These are phyloP conservation scores for Trypanosoma conorhini DNA, from an alignment of 208 protist genomes.

Conservation along the genomic window DNA sequence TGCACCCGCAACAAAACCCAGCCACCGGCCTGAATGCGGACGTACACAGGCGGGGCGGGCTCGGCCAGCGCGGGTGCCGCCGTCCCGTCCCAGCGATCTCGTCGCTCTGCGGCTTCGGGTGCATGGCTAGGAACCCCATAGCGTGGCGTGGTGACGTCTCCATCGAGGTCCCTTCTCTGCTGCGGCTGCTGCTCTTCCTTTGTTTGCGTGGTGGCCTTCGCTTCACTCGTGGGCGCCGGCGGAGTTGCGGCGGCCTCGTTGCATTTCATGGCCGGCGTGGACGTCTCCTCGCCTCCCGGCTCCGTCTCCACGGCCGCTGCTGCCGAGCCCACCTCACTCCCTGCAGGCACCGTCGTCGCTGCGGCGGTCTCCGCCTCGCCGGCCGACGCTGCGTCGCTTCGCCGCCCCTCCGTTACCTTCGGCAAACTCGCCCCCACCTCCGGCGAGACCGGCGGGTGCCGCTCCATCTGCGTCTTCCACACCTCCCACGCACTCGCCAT, in stretches of 20 bases:
- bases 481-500: slow-evolving; percentile 26
- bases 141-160: background rate
- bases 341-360: background rate
- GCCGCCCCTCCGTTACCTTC: slow-evolving; percentile 8
- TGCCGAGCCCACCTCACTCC: background rate
- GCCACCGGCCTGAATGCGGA: slow-evolving; percentile 15
- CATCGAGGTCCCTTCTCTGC: background rate
- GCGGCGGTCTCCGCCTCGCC: background rate
- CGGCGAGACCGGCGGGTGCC: slow-evolving; percentile 30
- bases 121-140: background rate
- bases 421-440: slow-evolving; percentile 22
- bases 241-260: too few relatives aligned
- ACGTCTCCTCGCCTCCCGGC: background rate
- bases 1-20: slow-evolving; percentile 3
- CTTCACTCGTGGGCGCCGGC: background rate
- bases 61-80: background rate
- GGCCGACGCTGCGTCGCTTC: too few relatives aligned
- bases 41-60: background rate
- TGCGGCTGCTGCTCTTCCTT: background rate
- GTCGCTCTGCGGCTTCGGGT: background rate
- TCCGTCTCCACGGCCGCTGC: background rate
- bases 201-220: background rate
- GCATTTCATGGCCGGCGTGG: background rate
- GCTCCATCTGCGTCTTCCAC: slow-evolving; percentile 55
- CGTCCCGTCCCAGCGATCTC: background rate